A percentile compares a stretch with the other conserved stretches of the same genome.
Conservation (phyloP, 176 grass and related monocot genomes). For the Triticum timopheevii region DNA sequence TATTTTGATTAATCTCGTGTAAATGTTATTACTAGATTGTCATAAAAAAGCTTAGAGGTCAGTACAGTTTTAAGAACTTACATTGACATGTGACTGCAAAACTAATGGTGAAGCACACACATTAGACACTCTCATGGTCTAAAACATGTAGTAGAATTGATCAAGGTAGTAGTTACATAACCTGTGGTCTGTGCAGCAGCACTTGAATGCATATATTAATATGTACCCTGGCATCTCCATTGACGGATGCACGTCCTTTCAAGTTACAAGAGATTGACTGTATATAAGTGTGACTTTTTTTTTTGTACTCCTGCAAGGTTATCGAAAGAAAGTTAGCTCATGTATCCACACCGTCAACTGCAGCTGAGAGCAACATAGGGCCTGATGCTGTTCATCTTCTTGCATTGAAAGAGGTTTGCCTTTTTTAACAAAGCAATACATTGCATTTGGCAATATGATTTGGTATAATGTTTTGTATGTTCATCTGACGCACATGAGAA, state of each 20-base stretch:
- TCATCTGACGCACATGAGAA: constrained; percentile 2
- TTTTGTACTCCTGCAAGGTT: constrained; percentile 54
- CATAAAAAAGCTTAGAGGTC: too few relatives aligned
- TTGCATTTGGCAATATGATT: constrained; percentile 17
- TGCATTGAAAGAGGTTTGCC: constrained; percentile 88
- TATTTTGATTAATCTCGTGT: not conserved
- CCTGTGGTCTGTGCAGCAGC: not conserved
- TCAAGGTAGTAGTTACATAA: constrained; percentile 15
- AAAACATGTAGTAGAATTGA: not conserved
- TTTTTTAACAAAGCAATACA: not conserved
- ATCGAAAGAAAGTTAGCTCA: constrained; percentile 83
- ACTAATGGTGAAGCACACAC: not conserved
- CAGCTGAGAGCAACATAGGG: constrained; percentile 64
- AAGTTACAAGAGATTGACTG: not conserved
- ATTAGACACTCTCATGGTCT: not conserved
- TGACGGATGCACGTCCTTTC: not conserved
- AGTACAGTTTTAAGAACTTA: not conserved
- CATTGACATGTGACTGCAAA: not conserved
- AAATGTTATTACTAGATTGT: not conserved
- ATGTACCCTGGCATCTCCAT: not conserved
- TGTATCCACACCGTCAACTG: constrained; percentile 82
- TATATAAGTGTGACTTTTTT: constrained; percentile 42
- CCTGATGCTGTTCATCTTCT: constrained; percentile 91
- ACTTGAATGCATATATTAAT: constrained; percentile 14
- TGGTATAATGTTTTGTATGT: constrained; percentile 17